Evolutionary conservation across 192 early-diverging fungal genomes (phyloP), one percentile per base, ranked within the genome.

Genomic region (Borealophlyctis nickersoniae): DNA sequence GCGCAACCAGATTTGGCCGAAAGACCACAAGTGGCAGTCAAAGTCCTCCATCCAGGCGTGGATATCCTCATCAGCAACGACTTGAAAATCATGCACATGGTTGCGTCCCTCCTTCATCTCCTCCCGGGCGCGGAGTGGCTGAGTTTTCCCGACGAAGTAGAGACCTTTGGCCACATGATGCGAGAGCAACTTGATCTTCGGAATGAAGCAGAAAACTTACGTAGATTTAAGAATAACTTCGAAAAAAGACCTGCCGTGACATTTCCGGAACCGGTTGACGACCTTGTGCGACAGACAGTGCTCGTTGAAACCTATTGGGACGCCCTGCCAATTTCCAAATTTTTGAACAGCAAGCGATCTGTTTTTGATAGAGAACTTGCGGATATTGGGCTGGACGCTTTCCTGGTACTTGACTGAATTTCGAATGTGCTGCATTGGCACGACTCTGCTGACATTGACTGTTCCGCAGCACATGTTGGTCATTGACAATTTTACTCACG

Each of bases 111-210:
- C 28, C 69, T 95, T 4, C 75, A 85, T 24, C 39, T 63, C 3
- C 79, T 98, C 26, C 96, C 96, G 0, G 88, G 77, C 9, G 81
- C 92, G 58, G 73, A 87, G 27, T 97, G 92, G 91, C 78, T 98
- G 16, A 87, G 87, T 2, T 68, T 98, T 4, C 92, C 90, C 0
- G 91, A 97, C 30, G 94, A 98, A 71, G 92, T 96, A 7, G 67
- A 60, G 0, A 86, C 89, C 45, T 98, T 98, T 85, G 88, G 89
- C 29, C 62, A 71, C 2, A 96, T 98, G 94, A 96, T 98, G 93
- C 73, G 78, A 35, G 81, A 86, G 29, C 96, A 98, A 70, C 70
- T 95, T 27, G 92, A 98, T 73, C 64, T 98, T 53, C 74, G 87
- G 26, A 74, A 78, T 11, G 96, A 98, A 71, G 90, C 87, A 4